Conservation (phyloP, 1,284 basidiomycete genomes). For the Irpex sp. region DNA sequence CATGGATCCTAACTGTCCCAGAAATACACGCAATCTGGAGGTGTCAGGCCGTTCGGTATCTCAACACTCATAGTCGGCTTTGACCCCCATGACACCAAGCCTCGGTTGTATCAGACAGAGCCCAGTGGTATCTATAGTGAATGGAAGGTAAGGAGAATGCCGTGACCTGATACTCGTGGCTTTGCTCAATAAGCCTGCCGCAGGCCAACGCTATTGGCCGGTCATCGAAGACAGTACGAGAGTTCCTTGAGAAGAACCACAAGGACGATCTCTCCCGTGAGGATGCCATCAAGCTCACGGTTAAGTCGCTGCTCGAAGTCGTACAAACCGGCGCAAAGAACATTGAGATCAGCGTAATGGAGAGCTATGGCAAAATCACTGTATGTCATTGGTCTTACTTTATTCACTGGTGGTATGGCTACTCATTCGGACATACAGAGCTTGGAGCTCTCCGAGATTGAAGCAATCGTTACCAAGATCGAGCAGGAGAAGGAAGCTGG, state of each 20-base stretch:
- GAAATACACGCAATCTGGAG: slow-evolving; percentile 98
- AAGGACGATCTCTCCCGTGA: slow-evolving; percentile 86
- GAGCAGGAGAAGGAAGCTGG: slow-evolving; percentile 95
- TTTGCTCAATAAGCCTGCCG: neutral
- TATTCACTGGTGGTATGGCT: neutral
- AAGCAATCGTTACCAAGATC: slow-evolving; percentile 85
- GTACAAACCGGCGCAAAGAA: slow-evolving; percentile 99
- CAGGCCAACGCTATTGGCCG: slow-evolving; percentile 97
- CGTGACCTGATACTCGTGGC: neutral
- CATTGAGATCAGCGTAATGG: slow-evolving; percentile 97
- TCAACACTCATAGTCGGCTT: slow-evolving; percentile 97
- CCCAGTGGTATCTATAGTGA: slow-evolving; percentile 97
- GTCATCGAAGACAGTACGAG: slow-evolving; percentile 96
- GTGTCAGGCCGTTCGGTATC: slow-evolving; percentile 97
- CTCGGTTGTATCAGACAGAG: slow-evolving; percentile 94
- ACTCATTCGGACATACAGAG: slow-evolving; percentile 43
- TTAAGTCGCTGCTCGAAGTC: slow-evolving; percentile 95
- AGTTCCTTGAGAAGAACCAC: slow-evolving; percentile 99
- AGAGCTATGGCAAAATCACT: slow-evolving; percentile 85
- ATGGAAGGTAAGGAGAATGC: slow-evolving; percentile 76
- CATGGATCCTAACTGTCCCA: slow-evolving; percentile 25
- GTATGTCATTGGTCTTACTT: slow-evolving; percentile 40
- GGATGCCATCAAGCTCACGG: slow-evolving; percentile 90
- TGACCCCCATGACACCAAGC: slow-evolving; percentile 86
- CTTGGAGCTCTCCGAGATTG: slow-evolving; percentile 82